Conservation (phyloP, 2,329 filamentous ascomycete genomes). For the Aspergillus bombycis region DNA sequence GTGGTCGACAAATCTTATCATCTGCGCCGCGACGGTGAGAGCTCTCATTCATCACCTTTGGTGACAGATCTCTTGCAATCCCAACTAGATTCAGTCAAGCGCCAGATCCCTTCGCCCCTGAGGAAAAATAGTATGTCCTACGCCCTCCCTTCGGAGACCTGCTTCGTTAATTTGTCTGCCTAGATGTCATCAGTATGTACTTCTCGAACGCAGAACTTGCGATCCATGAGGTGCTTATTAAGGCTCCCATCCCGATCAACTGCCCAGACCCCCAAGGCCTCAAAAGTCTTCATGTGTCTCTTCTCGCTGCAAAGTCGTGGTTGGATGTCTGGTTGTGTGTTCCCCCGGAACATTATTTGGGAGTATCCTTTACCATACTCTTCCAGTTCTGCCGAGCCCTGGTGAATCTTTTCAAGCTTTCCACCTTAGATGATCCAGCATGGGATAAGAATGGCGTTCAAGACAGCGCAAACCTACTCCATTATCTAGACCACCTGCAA, state of each 20-base stretch:
- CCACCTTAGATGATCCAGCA: background rate
- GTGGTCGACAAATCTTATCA: slow-evolving; percentile 10
- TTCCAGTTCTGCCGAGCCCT: background rate
- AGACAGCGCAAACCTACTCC: background rate
- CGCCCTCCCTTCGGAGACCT: background rate
- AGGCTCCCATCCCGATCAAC: background rate
- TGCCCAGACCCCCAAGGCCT: slow-evolving; percentile 6
- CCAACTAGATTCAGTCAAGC: slow-evolving; percentile 1
- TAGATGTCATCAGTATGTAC: slow-evolving; percentile 14
- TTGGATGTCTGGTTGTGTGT: background rate
- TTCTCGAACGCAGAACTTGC: slow-evolving; percentile 6
- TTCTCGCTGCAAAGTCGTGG: background rate
- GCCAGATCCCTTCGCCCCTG: background rate
- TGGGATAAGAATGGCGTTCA: background rate
- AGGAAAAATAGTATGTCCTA: slow-evolving; percentile 5
- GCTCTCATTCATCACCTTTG: background rate
- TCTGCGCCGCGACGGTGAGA: background rate
- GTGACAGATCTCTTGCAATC: slow-evolving; percentile 11
- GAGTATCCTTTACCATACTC: background rate
- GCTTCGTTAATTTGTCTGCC: background rate
- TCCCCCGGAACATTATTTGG: background rate
- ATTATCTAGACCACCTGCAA: background rate
- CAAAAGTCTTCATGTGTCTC: background rate
- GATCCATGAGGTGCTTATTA: slow-evolving; percentile 8
- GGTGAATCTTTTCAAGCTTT: background rate